phyloP scores from a whole-genome alignment of 768 basidiomycete genomes.

The Kondoa subrosea region DNA sequence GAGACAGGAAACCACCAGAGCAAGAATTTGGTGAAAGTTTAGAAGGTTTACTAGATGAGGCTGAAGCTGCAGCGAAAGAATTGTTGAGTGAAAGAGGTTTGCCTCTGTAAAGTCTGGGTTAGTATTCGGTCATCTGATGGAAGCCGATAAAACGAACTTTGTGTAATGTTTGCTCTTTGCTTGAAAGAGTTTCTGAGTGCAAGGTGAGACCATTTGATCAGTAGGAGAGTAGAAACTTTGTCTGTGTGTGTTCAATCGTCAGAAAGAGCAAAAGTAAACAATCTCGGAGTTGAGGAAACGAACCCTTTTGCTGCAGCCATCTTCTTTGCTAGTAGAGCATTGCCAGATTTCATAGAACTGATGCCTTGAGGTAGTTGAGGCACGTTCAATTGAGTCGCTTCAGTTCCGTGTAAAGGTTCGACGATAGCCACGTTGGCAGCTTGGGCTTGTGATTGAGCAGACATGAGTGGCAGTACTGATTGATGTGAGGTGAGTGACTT shows the following conservation, averaged over 20 bases:
- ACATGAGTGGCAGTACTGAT: background rate
- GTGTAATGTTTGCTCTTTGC: slow-evolving; percentile 84
- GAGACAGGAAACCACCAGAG: background rate
- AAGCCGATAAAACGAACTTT: slow-evolving; percentile 44
- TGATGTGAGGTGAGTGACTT: too few relatives aligned
- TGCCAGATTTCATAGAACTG: slow-evolving; percentile 44
- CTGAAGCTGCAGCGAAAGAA: background rate
- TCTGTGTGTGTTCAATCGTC: slow-evolving; percentile 41
- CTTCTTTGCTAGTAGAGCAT: slow-evolving; percentile 81
- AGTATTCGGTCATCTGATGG: background rate
- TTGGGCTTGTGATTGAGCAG: background rate
- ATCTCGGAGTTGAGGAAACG: slow-evolving; percentile 13
- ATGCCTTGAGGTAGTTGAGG: slow-evolving; percentile 22
- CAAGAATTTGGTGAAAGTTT: background rate
- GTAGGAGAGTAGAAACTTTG: slow-evolving; percentile 80
- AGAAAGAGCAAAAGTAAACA: slow-evolving; percentile 12
- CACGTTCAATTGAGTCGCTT: background rate
- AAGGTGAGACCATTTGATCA: slow-evolving; percentile 84
- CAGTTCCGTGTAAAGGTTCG: slow-evolving; percentile 53
- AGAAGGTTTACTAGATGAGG: background rate
- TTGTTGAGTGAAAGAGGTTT: background rate
- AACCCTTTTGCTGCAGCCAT: slow-evolving; percentile 68
- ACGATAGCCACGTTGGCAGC: slow-evolving; percentile 31
- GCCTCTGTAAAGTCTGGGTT: background rate
- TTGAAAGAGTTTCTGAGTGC: slow-evolving; percentile 74